phyloP scores from a whole-genome alignment of 2,329 filamentous ascomycete species.

The Trichoderma lentiforme region DNA sequence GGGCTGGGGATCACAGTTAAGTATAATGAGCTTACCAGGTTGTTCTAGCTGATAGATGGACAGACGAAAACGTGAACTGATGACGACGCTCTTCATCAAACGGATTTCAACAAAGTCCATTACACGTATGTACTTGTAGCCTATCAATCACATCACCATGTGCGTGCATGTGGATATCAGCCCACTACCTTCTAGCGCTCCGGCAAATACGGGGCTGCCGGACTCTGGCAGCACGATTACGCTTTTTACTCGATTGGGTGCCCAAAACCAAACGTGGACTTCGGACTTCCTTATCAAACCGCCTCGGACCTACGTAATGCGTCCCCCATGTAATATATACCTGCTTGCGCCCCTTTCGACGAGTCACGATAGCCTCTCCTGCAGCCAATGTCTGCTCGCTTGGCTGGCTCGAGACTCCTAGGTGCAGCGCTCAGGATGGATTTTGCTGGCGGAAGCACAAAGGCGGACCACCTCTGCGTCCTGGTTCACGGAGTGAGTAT shows the following conservation, averaged over 20 bases:
- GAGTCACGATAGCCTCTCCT: neutral
- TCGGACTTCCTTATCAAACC: neutral
- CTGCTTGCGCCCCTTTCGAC: slow-evolving; percentile 6
- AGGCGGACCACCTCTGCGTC: slow-evolving; percentile 70
- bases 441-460: slow-evolving; percentile 47
- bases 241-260: neutral
- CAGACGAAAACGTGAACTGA: neutral
- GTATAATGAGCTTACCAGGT: neutral
- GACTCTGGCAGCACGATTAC: neutral
- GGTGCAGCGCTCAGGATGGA: slow-evolving; percentile 17
- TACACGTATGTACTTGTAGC: neutral
- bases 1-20: neutral
- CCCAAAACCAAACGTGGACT: neutral
- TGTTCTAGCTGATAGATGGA: neutral
- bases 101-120: neutral
- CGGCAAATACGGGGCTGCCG: slow-evolving; percentile 3
- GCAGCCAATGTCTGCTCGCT: slow-evolving; percentile 12
- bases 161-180: slow-evolving; percentile 6
- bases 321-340: neutral
- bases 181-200: neutral
- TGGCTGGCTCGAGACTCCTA: slow-evolving; percentile 14
- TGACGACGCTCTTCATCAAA: neutral
- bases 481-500: slow-evolving; percentile 69
- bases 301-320: slow-evolving; percentile 15
- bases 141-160: neutral